A percentile compares a stretch with the other conserved stretches of the same genome.
phyloP scores from a whole-genome alignment of 371 early-diverging fungal species.

The Nematocida sp. region DNA sequence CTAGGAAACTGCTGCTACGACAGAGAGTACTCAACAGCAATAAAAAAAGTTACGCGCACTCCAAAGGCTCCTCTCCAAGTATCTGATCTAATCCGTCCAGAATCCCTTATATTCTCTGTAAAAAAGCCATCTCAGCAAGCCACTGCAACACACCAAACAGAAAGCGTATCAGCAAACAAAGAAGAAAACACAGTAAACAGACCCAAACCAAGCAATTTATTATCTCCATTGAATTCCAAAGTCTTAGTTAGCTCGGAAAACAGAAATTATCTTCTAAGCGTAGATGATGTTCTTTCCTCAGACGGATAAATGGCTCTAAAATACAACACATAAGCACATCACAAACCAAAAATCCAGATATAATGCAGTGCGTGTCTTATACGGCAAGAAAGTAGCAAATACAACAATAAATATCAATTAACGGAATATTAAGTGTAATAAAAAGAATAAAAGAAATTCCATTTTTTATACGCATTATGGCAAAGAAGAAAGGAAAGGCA shows the following conservation, averaged over 20 bases:
- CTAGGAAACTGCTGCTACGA: constrained; percentile 90
- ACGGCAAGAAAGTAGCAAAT: too few species aligned
- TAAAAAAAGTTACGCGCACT: constrained; percentile 64
- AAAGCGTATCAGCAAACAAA: neutral
- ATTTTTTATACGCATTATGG: constrained; percentile 21
- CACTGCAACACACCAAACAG: neutral
- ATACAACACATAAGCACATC: too few species aligned
- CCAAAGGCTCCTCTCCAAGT: neutral
- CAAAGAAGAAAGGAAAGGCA: constrained; percentile 50
- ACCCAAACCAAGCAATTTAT: too few species aligned
- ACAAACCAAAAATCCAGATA: too few species aligned
- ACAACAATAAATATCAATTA: too few species aligned
- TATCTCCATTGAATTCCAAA: too few species aligned
- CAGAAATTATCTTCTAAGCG: neutral
- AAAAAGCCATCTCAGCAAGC: neutral
- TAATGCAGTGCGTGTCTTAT: too few species aligned
- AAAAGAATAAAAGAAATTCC: too few species aligned
- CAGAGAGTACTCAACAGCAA: constrained; percentile 72
- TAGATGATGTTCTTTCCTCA: neutral
- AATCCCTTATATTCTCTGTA: neutral
- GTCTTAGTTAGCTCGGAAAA: too few species aligned
- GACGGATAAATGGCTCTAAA: neutral
- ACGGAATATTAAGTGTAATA: too few species aligned
- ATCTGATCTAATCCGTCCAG: constrained; percentile 3
- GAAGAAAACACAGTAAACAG: neutral